phyloP scores from a whole-genome alignment of 345 rosid genomes.

The Populus euphratica region DNA sequence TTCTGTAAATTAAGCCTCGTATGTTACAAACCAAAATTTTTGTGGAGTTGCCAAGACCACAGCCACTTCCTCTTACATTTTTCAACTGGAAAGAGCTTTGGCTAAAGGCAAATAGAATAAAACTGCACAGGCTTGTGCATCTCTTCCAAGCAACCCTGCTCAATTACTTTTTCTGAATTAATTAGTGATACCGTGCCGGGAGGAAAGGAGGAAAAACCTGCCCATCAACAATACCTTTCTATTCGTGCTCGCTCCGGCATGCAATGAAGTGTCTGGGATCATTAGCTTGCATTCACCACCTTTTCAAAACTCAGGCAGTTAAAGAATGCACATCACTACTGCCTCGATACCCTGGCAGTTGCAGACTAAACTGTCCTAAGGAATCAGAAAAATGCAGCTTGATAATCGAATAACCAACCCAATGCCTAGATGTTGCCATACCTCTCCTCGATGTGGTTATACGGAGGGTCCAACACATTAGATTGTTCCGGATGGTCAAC shows the following conservation, averaged over 20 bases:
- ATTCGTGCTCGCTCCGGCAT: background rate
- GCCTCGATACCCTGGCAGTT: background rate
- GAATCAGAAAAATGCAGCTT: conserved; percentile 14
- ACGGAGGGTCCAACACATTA: background rate
- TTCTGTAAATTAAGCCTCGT: conserved; percentile 32
- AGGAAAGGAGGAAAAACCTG: background rate
- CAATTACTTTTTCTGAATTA: conserved; percentile 22
- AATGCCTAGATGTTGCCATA: conserved; percentile 12
- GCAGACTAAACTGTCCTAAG: background rate
- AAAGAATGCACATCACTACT: too few relatives aligned
- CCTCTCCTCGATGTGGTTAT: background rate
- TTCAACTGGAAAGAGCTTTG: conserved; percentile 25
- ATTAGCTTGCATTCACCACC: background rate
- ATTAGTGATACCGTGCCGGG: conserved; percentile 13
- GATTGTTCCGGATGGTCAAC: conserved; percentile 4
- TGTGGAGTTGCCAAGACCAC: conserved; percentile 29
- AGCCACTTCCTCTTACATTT: conserved; percentile 24
- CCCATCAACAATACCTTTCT: background rate
- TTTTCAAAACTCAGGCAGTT: too few relatives aligned
- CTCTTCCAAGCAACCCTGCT: conserved; percentile 13
- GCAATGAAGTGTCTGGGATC: background rate
- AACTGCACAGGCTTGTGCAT: conserved; percentile 21
- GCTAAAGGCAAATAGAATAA: conserved; percentile 20
- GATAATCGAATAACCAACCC: conserved; percentile 5
- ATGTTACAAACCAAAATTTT: conserved; percentile 58